Base-by-base conservation (phyloP, 305 asterid genomes). In the Rubia occidens region DNA sequence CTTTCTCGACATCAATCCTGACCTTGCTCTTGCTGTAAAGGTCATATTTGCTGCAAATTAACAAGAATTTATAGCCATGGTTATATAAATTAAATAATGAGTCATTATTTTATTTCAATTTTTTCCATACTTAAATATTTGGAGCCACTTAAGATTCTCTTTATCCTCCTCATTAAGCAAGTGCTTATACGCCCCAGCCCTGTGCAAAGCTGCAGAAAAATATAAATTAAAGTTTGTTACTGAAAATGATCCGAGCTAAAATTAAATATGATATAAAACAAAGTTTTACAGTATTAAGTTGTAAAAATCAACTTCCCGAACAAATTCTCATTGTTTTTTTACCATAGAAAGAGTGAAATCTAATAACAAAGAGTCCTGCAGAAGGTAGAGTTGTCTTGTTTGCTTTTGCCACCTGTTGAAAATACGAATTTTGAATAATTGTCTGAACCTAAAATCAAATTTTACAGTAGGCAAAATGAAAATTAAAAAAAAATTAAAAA, bases 271-370 rank as follows among this genome's bases (percentile, higher is more conserved):
- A n/a, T n/a, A n/a, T n/a, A n/a, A n/a, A n/a, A n/a, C n/a, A n/a
- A n/a, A n/a, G n/a, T n/a, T n/a, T n/a, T n/a, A n/a, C n/a, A n/a
- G n/a, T n/a, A n/a, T n/a, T n/a, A n/a, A n/a, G n/a, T n/a, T n/a
- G n/a, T n/a, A n/a, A n/a, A n/a, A n/a, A n/a, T n/a, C n/a, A n/a
- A n/a, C n/a, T n/a, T n/a, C n/a, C n/a, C 29, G 2, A 26, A 26
- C 2, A 26, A 26, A 26, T 0, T 26, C 29, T 26, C 29, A 26
- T 26, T 26, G 2, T 26, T 26, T 26, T 26, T 26, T 26, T 26
- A 88, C 96, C 84, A 62, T 88, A 88, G 68, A 86, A 88, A 6
- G 96, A 88, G 75, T 88, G 96, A 77, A 78, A 86, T 77, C 96
- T 71, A 73, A 88, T 78, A 49, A 85, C 79, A 68, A 88, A 88